Evolutionary conservation across 1,139 yeast species (phyloP), one percentile per base, ranked within the genome.

Genomic region (Diutina mesorugosa): DNA sequence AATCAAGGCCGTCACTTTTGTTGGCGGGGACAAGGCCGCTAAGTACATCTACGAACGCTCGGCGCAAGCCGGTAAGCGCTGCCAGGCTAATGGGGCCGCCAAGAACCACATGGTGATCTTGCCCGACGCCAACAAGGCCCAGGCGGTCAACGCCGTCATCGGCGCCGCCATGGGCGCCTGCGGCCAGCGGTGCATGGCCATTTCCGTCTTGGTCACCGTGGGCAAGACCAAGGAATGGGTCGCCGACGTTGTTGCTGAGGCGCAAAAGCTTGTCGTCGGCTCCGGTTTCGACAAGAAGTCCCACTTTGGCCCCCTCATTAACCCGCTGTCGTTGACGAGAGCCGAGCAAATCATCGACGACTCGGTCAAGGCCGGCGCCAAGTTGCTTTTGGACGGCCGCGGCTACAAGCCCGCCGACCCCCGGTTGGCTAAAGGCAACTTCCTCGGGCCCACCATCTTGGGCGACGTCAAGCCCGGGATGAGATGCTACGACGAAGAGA

Each of bases 91-190:
- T 67, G 73, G 85, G 65, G 91, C 90, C 45, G 91, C 91, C 54
- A 85, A 85, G 71, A 85, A 85, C 73, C 91, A 85, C 69, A 81
- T 86, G 67, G 81, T 85, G 56, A 81, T 85, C 41, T 76, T 84
- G 61, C 90, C 90, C 8, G 91, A 85, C 65, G 90, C 91, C 45
- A 79, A 83, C 71, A 83, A 81, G 68, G 69, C 72, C 60, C 87
- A 83, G 62, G 83, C 87, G 58, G 71, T 86, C 61, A 84, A 83
- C 66, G 85, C 89, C 32, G 72, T 85, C 52, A 84, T 77, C 57
- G 91, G 91, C 54, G 90, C 93, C 52, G 89, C 90, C 28, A 86
- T 87, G 65, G 93, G 93, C 50, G 93, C 93, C 59, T 91, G 91
- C 45, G 93, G 93, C 59, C 91, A 85, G 73, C 80, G 93, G 69